Conservation (phyloP, 2,329 filamentous ascomycete genomes). For the Fonsecaea nubica region DNA sequence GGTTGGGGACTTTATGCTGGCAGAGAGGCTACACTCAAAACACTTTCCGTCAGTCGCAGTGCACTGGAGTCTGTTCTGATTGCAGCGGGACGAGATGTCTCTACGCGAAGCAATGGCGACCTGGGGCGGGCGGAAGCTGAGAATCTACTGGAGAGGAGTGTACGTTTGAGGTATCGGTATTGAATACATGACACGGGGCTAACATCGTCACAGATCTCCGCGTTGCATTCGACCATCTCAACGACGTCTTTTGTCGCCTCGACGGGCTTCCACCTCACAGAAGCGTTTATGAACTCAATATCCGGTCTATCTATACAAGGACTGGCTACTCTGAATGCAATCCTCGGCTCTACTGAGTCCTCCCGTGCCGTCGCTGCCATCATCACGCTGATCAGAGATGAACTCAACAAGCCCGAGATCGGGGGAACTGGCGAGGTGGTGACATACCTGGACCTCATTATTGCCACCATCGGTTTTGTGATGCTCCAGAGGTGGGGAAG, state of each 20-base stretch:
- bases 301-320: slow-evolving; percentile 53
- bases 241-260: slow-evolving; percentile 56
- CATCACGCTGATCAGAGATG: slow-evolving; percentile 54
- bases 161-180: slow-evolving; percentile 41
- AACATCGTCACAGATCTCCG: slow-evolving; percentile 46
- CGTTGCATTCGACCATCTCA: slow-evolving; percentile 53
- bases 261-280: slow-evolving; percentile 54
- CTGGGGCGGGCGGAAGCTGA: slow-evolving; percentile 52
- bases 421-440: slow-evolving; percentile 48
- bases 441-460: slow-evolving; percentile 52
- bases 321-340: slow-evolving; percentile 54
- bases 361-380: slow-evolving; percentile 57
- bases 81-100: slow-evolving; percentile 53
- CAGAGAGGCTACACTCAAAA: slow-evolving; percentile 53
- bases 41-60: slow-evolving; percentile 53
- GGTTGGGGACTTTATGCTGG: slow-evolving; percentile 53
- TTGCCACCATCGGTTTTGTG: slow-evolving; percentile 54
- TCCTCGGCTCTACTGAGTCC: slow-evolving; percentile 57
- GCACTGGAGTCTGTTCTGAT: slow-evolving; percentile 54
- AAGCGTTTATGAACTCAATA: slow-evolving; percentile 52
- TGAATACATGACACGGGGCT: slow-evolving; percentile 14
- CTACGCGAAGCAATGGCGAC: slow-evolving; percentile 55
- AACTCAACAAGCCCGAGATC: slow-evolving; percentile 50
- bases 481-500: slow-evolving; percentile 56
- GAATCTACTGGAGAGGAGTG: slow-evolving; percentile 54